A percentile compares a stretch with the other conserved stretches of the same genome.
Conservation (phyloP, 2,329 filamentous ascomycete genomes). For the Pseudogymnoascus sp. region DNA sequence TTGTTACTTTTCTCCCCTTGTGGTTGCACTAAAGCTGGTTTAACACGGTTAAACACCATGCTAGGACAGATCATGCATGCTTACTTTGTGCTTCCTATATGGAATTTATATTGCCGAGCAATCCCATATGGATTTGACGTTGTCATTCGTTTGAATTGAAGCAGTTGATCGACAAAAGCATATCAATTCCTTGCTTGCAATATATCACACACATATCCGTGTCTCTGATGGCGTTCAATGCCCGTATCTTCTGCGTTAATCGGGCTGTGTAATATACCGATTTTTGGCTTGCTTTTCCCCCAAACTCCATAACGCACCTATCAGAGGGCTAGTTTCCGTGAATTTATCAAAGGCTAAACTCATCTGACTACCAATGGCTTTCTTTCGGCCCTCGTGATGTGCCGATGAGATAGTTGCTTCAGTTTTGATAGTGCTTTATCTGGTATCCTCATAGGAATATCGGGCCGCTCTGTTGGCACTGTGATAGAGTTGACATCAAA, state of each 20-base stretch:
- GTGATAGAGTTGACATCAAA: background rate
- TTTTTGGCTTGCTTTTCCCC: background rate
- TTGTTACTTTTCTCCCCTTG: background rate
- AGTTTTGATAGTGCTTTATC: background rate
- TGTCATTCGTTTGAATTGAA: background rate
- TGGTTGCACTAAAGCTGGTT: background rate
- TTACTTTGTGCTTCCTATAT: background rate
- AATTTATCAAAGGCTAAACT: background rate
- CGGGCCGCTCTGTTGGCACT: background rate
- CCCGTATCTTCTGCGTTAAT: background rate
- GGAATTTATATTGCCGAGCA: background rate
- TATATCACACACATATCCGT: background rate
- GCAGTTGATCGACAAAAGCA: background rate
- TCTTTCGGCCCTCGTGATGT: background rate
- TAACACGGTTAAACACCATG: slow-evolving; percentile 3
- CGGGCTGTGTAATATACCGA: background rate
- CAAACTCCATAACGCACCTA: background rate
- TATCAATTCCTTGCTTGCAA: background rate
- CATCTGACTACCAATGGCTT: background rate
- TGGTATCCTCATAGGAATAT: background rate
- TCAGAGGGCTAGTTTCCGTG: background rate
- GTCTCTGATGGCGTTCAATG: background rate
- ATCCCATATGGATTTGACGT: background rate
- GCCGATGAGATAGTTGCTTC: background rate
- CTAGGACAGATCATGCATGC: background rate